phyloP scores from a whole-genome alignment of 2,329 filamentous ascomycete species.

The Hirsutella minnesotensis region DNA sequence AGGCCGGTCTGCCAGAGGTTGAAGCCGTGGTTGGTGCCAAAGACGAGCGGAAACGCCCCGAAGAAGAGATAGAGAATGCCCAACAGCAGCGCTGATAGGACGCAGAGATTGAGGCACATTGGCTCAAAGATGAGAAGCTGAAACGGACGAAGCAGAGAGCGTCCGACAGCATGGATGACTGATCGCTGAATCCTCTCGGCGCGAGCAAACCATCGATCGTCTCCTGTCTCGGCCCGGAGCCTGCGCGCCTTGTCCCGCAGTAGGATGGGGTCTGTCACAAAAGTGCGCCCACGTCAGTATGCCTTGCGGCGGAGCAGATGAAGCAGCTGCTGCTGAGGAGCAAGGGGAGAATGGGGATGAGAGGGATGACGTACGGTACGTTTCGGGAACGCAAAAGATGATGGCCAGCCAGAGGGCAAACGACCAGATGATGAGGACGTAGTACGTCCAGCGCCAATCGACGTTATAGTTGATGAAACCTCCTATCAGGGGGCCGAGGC shows the following conservation, averaged over 20 bases:
- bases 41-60: conserved; percentile 75
- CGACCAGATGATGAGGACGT: conserved; percentile 73
- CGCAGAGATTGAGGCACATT: conserved; percentile 73
- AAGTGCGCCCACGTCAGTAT: neutral
- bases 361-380: conserved; percentile 48
- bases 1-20: conserved; percentile 70
- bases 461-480: conserved; percentile 73
- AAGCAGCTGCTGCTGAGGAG: neutral
- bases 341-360: neutral
- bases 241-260: conserved; percentile 59
- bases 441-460: conserved; percentile 75
- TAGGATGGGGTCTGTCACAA: conserved; percentile 45
- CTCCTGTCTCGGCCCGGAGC: conserved; percentile 64
- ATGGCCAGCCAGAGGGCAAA: conserved; percentile 52
- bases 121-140: conserved; percentile 71
- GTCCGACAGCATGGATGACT: conserved; percentile 46
- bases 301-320: neutral
- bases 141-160: conserved; percentile 57
- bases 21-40: conserved; percentile 62
- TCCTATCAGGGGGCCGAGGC: conserved; percentile 49
- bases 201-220: conserved; percentile 63
- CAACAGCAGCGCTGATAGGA: conserved; percentile 74
- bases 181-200: conserved; percentile 64
- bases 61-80: conserved; percentile 88
- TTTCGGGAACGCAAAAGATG: conserved; percentile 69